phyloP scores from a whole-genome alignment of 169 alveolate genomes.

The Eimeria acervulina region DNA sequence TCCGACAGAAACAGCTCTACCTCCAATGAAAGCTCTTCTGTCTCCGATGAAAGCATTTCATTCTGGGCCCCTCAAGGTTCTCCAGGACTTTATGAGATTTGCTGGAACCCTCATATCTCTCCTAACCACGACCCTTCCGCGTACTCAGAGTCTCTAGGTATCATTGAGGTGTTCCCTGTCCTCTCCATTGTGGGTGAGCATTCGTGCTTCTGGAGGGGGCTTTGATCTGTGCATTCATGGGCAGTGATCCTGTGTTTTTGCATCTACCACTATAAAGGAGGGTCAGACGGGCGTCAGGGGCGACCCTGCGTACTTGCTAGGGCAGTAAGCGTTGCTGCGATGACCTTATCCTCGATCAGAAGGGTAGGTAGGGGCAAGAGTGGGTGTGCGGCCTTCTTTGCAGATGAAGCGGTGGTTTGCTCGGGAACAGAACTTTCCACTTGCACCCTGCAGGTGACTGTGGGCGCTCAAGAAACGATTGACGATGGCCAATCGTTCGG shows the following conservation, averaged over 20 bases:
- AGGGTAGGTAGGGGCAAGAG: neutral
- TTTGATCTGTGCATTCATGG: neutral
- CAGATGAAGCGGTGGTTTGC: conserved; percentile 67
- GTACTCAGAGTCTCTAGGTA: conserved; percentile 64
- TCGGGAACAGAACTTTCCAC: neutral
- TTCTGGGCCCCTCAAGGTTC: conserved; percentile 44
- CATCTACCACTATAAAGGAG: neutral
- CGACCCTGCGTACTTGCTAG: neutral
- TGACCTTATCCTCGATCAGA: neutral
- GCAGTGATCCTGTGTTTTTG: neutral
- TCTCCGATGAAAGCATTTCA: conserved; percentile 45
- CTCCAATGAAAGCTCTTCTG: neutral
- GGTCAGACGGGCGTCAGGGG: neutral
- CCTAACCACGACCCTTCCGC: conserved; percentile 50
- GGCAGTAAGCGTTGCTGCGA: neutral
- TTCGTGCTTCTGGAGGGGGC: neutral
- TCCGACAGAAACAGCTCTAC: neutral
- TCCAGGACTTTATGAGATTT: conserved; percentile 60
- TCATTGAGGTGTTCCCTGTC: conserved; percentile 45
- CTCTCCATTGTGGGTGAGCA: conserved; percentile 56
- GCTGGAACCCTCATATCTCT: conserved; percentile 76
- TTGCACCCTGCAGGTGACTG: conserved; percentile 47
- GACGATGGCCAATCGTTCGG: neutral
- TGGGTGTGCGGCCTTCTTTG: neutral
- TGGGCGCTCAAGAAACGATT: neutral